Base-by-base conservation (phyloP, 2,329 filamentous ascomycete genomes). In the Aspergillus sp. region DNA sequence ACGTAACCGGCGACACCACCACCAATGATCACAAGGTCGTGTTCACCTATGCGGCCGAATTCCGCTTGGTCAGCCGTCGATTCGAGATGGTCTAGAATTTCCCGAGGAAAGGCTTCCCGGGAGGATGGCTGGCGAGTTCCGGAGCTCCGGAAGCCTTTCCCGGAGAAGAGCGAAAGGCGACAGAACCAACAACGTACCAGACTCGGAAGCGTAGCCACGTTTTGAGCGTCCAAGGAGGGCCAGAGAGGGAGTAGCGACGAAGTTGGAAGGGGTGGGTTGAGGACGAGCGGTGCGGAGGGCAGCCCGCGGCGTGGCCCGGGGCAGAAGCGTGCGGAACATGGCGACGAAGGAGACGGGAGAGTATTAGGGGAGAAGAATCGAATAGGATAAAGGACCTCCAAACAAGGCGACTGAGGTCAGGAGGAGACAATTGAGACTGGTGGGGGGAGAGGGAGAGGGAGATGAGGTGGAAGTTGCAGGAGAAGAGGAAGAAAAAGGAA, bases 1-100 rank as follows among this genome's bases (percentile, higher is more conserved):
- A 99, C 94, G 79, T 99, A 99, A 71, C 94, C 94, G 65, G 93
- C 94, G 69, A 97, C 94, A 79, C 94, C 94, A 74, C 94, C 94
- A 69, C 94, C 94, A 70, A 99, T 96, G 77, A 99, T 92, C 70
- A 99, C 88, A 51, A 99, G 82, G 76, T 99, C 94, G 77, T 96
- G 95, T 76, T 97, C 91, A 75, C 92, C 91, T 91, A 73, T 63
- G 45, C 60, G 51, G 54, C 56, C 34, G 36, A 49, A 29, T 58
- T 61, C 49, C 38, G 50, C 31, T 45, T 41, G 29, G 48, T 59
- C 53, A 64, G 64, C 61, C 25, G 17, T 36, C 29, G 25, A 17
- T 36, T 48, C 57, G 62, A 48, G 58, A 62, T 58, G 16, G 14
- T 38, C 4, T 4, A 38, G 34, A 10, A 54, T 29, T 20, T 40